Evolutionary conservation across 495 filamentous ascomycete genomes (phyloP).

Genomic region (Penicillium pancosmium): DNA sequence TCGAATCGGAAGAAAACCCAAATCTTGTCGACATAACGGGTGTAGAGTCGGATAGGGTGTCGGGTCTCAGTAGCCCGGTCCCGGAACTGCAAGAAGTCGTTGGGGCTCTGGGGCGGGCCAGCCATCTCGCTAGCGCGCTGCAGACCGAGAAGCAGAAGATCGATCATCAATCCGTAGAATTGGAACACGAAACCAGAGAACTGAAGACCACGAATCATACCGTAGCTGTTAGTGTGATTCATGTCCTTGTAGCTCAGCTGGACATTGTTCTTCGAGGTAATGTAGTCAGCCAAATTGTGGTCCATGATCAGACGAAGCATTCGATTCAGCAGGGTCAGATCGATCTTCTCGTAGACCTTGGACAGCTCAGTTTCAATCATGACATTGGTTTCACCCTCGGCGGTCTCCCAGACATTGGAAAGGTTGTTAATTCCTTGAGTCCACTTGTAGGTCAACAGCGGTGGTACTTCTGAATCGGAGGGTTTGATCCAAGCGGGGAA

Average conservation of each 20-base stretch:
- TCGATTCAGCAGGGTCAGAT: conserved; percentile 93
- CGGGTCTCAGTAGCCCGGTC: conserved; percentile 87
- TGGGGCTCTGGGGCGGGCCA: conserved; percentile 92
- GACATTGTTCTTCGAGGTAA: conserved; percentile 99
- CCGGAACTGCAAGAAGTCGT: conserved; percentile 97
- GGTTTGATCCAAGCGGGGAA: conserved; percentile 99
- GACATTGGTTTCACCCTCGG: conserved; percentile 96
- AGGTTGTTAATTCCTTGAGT: conserved; percentile 99
- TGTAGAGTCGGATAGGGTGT: conserved; percentile 96
- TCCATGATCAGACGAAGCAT: conserved; percentile 97
- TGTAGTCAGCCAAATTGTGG: conserved; percentile 98
- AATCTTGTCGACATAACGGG: conserved; percentile 95
- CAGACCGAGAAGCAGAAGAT: conserved; percentile 88
- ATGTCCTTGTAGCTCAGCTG: conserved; percentile 99
- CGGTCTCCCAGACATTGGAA: conserved; percentile 93
- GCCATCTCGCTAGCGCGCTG: conserved; percentile 97
- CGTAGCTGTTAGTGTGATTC: conserved; percentile 99
- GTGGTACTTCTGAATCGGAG: conserved; percentile 98
- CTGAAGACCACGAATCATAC: conserved; percentile 94
- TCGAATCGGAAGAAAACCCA: conserved; percentile 97
- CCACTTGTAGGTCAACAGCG: conserved; percentile 97
- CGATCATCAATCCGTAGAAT: conserved; percentile 95
- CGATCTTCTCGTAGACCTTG: conserved; percentile 99
- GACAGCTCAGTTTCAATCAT: conserved; percentile 98
- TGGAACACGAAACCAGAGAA: conserved; percentile 99